Evolutionary conservation across 208 protist genomes (phyloP).

Genomic region (Tetramitus jugosus): DNA sequence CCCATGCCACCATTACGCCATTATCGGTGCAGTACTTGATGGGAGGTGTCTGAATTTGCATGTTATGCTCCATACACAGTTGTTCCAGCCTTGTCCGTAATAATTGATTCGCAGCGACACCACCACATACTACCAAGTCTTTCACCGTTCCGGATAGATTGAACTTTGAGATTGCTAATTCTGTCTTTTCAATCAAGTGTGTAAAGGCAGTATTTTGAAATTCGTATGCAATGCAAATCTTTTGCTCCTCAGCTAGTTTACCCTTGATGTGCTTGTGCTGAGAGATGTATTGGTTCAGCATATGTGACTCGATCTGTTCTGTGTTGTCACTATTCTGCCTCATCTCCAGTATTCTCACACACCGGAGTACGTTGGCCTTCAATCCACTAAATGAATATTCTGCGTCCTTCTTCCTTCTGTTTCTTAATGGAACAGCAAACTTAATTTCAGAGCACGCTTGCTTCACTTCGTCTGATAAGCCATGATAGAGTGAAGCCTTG

Average conservation of each 20-base stretch:
- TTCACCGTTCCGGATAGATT: background rate
- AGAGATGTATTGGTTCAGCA: background rate
- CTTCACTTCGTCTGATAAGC: too few relatives aligned
- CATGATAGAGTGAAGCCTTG: too few relatives aligned
- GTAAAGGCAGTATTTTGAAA: slow-evolving; percentile 19
- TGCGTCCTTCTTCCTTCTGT: background rate
- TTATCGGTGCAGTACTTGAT: slow-evolving; percentile 27
- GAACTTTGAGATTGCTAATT: background rate
- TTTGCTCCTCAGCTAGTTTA: background rate
- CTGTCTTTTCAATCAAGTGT: slow-evolving; percentile 12
- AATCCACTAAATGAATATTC: background rate
- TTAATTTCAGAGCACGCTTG: background rate
- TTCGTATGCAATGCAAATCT: background rate
- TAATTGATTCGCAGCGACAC: slow-evolving; percentile 24
- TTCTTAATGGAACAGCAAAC: slow-evolving; percentile 18
- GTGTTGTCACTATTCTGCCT: background rate
- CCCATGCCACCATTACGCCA: slow-evolving; percentile 26
- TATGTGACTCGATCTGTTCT: background rate
- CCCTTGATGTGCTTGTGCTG: background rate
- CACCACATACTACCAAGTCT: slow-evolving; percentile 15
- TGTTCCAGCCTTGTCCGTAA: background rate
- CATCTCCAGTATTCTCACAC: background rate
- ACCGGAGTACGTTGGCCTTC: background rate
- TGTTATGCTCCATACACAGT: background rate
- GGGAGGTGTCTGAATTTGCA: background rate